A percentile compares a stretch with the other conserved stretches of the same genome.
Conservation (phyloP, 495 filamentous ascomycete genomes). For the Xylaria sp. region DNA sequence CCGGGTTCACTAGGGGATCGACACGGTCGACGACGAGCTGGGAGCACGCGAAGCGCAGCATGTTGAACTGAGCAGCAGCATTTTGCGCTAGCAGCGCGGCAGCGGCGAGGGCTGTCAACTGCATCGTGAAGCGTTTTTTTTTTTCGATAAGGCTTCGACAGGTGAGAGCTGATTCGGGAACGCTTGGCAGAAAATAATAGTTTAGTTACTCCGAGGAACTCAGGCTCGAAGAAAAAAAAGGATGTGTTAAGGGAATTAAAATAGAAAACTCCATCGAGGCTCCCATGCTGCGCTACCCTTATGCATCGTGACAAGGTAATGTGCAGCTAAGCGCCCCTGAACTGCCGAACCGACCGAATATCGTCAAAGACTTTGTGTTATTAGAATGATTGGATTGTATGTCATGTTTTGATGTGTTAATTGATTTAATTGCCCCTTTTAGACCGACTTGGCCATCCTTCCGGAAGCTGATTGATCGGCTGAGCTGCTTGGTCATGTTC, state of each 20-base stretch:
- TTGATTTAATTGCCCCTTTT: slow-evolving; percentile 48
- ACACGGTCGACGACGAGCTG: slow-evolving; percentile 62
- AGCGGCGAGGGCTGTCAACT: slow-evolving; percentile 56
- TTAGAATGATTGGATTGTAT: slow-evolving; percentile 9
- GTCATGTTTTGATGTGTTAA: slow-evolving; percentile 32
- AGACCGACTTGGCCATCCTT: slow-evolving; percentile 50
- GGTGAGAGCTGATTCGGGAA: not conserved
- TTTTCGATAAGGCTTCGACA: slow-evolving; percentile 1
- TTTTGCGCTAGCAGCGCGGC: slow-evolving; percentile 55
- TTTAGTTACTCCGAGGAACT: not conserved
- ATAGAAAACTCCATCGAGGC: slow-evolving; percentile 33
- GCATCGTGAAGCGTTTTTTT: slow-evolving; percentile 51
- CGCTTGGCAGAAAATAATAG: not conserved
- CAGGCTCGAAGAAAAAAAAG: slow-evolving; percentile 26
- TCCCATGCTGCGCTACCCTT: slow-evolving; percentile 38
- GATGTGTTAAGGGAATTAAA: slow-evolving; percentile 31
- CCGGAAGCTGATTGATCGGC: slow-evolving; percentile 44
- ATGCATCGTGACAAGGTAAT: slow-evolving; percentile 17
- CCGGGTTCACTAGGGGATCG: slow-evolving; percentile 60
- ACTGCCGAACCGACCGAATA: slow-evolving; percentile 53
- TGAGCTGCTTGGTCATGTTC: slow-evolving; percentile 31
- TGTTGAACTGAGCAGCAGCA: slow-evolving; percentile 55
- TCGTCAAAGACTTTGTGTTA: not conserved
- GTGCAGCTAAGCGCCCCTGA: slow-evolving; percentile 36
- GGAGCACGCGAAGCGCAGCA: slow-evolving; percentile 65